Evolutionary conservation across 2,329 filamentous ascomycete genomes (phyloP).

Genomic region (Colletotrichum truncatum): DNA sequence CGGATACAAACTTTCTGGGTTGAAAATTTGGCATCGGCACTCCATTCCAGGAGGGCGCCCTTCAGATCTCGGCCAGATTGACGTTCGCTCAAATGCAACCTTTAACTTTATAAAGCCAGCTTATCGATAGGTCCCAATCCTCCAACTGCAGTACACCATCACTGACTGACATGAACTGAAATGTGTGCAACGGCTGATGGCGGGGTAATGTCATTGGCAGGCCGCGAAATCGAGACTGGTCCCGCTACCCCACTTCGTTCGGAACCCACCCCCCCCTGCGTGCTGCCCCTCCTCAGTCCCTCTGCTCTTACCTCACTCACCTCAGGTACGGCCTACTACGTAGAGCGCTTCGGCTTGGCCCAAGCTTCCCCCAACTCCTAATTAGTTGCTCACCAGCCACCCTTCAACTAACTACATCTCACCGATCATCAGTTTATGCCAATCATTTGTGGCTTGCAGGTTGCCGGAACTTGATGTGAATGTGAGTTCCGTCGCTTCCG

Average conservation of each 20-base stretch:
- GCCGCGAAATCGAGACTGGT: not conserved
- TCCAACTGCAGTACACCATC: no score
- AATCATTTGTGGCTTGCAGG: not conserved
- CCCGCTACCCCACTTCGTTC: constrained; percentile 1
- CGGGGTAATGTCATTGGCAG: constrained; percentile 16
- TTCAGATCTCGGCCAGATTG: no score
- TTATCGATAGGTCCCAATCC: no score
- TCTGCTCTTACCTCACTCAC: constrained; percentile 18
- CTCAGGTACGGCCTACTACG: not conserved
- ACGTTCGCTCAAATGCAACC: no score
- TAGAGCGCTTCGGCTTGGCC: constrained; percentile 17
- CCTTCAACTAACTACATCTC: constrained; percentile 20
- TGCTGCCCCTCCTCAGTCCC: not conserved
- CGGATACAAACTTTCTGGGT: no score
- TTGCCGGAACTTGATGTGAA: constrained; percentile 8
- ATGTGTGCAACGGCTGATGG: constrained; percentile 4
- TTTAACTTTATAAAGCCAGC: no score
- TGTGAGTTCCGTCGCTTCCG: constrained; percentile 1
- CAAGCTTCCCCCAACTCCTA: constrained; percentile 17
- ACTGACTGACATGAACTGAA: constrained; percentile 13
- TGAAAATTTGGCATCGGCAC: no score
- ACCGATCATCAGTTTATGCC: not conserved
- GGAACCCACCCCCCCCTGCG: not conserved
- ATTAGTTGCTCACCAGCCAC: constrained; percentile 23
- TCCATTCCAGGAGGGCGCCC: no score